A percentile compares a stretch with the other conserved stretches of the same genome.
These are phyloP conservation scores for Clitopilus passeckerianus DNA, from an alignment of 768 basidiomycete genomes.

Conservation along the genomic window DNA sequence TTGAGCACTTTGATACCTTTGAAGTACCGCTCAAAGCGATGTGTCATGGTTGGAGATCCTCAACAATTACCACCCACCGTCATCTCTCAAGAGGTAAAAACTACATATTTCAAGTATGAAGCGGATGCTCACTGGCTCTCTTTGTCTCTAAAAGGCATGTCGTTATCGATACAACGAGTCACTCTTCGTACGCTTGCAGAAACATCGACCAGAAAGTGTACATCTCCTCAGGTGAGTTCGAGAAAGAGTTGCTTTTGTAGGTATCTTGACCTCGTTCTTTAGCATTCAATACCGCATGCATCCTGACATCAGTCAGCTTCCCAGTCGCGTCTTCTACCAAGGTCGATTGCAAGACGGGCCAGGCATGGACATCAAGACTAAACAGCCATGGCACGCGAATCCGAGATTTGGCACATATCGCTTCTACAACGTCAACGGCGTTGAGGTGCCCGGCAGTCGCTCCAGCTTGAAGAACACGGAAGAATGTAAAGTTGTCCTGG, in stretches of 20 bases:
- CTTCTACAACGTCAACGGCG: slow-evolving; percentile 77
- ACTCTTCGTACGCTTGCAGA: slow-evolving; percentile 88
- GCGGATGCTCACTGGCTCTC: neutral
- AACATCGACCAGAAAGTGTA: slow-evolving; percentile 73
- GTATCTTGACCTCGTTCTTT: neutral
- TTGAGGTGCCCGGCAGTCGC: slow-evolving; percentile 65
- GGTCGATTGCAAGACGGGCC: slow-evolving; percentile 81
- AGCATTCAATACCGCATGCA: slow-evolving; percentile 99
- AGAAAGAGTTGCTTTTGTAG: slow-evolving; percentile 1
- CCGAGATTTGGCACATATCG: slow-evolving; percentile 79
- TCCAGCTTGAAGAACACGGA: slow-evolving; percentile 66
- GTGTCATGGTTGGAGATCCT: slow-evolving; percentile 94
- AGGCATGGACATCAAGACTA: slow-evolving; percentile 78
- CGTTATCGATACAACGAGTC: slow-evolving; percentile 83
- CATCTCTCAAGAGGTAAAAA: slow-evolving; percentile 37
- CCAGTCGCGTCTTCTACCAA: slow-evolving; percentile 85
- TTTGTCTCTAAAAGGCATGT: slow-evolving; percentile 42
- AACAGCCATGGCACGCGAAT: slow-evolving; percentile 80
- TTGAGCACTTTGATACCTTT: slow-evolving; percentile 92
- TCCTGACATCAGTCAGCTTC: slow-evolving; percentile 87
- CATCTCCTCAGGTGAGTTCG: slow-evolving; percentile 77
- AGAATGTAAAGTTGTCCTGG: slow-evolving; percentile 73
- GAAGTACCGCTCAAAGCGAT: slow-evolving; percentile 77
- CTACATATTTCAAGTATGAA: neutral
- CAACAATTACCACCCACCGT: slow-evolving; percentile 94